phyloP scores from a whole-genome alignment of 345 rosid species.

The Euphorbia pulcherrima region DNA sequence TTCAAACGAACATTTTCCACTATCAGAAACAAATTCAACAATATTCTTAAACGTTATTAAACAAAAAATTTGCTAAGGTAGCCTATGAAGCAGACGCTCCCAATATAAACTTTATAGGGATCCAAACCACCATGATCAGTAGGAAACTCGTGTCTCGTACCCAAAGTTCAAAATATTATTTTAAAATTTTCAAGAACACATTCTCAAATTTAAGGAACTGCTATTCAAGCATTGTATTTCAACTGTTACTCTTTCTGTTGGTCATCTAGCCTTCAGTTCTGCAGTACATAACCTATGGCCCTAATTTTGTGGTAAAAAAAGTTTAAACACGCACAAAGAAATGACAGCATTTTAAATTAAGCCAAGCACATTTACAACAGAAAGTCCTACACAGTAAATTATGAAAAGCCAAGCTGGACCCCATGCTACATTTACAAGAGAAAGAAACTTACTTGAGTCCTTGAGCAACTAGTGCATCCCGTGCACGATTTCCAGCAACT shows the following conservation, averaged over 20 bases:
- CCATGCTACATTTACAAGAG: background rate
- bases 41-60: background rate
- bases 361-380: slow-evolving; percentile 1
- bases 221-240: background rate
- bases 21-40: background rate
- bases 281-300: background rate
- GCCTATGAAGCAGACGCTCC: background rate
- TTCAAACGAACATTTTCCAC: background rate
- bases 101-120: background rate
- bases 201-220: background rate
- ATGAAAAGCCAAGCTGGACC: background rate
- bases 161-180: background rate
- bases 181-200: background rate
- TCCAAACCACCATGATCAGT: background rate
- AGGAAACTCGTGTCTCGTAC: background rate
- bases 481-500: slow-evolving; percentile 95
- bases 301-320: background rate
- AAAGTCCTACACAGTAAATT: background rate
- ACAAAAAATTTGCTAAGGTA: background rate
- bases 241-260: background rate
- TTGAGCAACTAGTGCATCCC: slow-evolving; percentile 98
- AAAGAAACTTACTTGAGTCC: slow-evolving; percentile 74
- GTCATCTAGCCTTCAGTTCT: background rate
- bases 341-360: background rate
- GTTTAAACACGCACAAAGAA: background rate